Evolutionary conservation across 2,329 filamentous ascomycete species (phyloP).

Genomic region (Metarhizium rileyi): DNA sequence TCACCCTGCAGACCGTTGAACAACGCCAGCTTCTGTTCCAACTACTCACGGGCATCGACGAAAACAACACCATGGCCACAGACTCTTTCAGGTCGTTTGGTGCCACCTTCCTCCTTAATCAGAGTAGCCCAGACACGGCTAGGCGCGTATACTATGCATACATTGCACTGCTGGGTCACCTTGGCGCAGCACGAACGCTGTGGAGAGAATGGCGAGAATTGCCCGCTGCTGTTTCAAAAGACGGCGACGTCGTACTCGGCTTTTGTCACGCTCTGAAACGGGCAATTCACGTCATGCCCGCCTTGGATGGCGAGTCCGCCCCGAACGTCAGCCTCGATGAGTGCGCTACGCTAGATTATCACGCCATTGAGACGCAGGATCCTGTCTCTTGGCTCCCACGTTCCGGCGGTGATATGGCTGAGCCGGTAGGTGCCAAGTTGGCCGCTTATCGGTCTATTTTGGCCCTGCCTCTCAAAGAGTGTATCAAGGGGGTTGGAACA

Average conservation of each 20-base stretch:
- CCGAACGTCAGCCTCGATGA: constrained; percentile 8
- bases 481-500: neutral
- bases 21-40: constrained; percentile 18
- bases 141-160: constrained; percentile 16
- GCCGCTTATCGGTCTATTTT: neutral
- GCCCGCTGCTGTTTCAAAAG: constrained; percentile 1
- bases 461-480: constrained; percentile 6
- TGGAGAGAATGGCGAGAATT: constrained; percentile 19
- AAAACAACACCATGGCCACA: constrained; percentile 11
- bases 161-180: constrained; percentile 18
- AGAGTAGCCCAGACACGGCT: neutral
- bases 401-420: neutral
- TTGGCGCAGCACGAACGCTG: constrained; percentile 22
- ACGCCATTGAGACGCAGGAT: constrained; percentile 11
- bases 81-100: constrained; percentile 17
- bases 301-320: neutral
- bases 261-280: constrained; percentile 8
- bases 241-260: constrained; percentile 1
- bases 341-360: constrained; percentile 12
- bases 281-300: constrained; percentile 5
- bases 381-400: neutral
- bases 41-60: constrained; percentile 19
- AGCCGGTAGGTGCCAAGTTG: neutral
- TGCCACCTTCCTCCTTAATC: constrained; percentile 8
- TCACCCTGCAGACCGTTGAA: neutral